phyloP scores from a whole-genome alignment of 305 asterid genomes.

The Fraxinus velutina region DNA sequence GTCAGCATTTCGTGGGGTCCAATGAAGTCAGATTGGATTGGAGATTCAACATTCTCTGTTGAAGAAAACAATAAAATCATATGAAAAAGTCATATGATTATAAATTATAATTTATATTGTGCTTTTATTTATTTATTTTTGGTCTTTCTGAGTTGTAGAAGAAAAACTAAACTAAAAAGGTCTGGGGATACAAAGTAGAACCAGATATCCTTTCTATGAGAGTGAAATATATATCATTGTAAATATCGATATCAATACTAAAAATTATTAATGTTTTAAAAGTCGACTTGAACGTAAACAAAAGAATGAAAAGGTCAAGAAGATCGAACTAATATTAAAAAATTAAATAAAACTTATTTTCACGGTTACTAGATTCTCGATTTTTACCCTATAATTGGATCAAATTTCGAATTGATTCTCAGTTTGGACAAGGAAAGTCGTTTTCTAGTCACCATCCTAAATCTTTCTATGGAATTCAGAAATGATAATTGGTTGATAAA shows the following conservation, averaged over 20 bases:
- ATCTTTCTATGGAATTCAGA: conserved; percentile 3
- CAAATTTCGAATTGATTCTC: not conserved
- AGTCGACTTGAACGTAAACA: not conserved
- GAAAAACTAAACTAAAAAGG: not conserved
- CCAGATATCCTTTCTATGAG: conserved; percentile 43
- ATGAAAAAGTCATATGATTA: not conserved
- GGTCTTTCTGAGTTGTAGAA: not conserved
- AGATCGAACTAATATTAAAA: not conserved
- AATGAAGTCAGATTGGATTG: conserved; percentile 77
- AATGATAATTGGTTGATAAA: not conserved
- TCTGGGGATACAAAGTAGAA: conserved; percentile 79
- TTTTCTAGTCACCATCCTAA: conserved; percentile 23
- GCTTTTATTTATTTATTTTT: not conserved
- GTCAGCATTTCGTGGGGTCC: conserved; percentile 70
- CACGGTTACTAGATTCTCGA: not conserved
- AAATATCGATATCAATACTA: not conserved
- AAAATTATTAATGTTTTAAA: not conserved
- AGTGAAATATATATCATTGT: conserved; percentile 11
- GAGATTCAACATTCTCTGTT: conserved; percentile 75
- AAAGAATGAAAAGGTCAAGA: not conserved
- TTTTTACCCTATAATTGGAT: not conserved
- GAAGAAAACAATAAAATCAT: conserved; percentile 20
- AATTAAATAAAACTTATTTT: not conserved
- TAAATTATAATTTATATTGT: not conserved
- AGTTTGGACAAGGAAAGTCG: not conserved